Conservation (phyloP, 2,329 filamentous ascomycete genomes). For the Ascochyta rabiei region DNA sequence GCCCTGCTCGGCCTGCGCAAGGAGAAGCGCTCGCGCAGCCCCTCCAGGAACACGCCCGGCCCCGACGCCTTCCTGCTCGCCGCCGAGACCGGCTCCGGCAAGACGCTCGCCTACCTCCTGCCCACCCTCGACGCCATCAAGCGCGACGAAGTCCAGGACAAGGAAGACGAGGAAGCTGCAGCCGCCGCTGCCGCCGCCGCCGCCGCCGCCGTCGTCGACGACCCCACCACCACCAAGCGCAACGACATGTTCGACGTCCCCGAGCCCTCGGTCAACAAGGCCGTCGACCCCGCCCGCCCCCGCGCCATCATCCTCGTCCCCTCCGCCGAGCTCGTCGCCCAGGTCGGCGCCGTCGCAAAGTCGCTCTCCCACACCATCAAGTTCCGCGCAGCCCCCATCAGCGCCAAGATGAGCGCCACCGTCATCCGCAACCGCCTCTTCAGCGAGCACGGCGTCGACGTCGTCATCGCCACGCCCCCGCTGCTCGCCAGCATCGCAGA, state of each 20-base stretch:
- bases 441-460: conserved; percentile 78
- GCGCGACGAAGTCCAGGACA: conserved; percentile 65
- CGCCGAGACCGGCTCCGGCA: conserved; percentile 95
- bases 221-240: conserved; percentile 49
- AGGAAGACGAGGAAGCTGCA: conserved; percentile 55
- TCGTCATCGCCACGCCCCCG: conserved; percentile 87
- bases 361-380: conserved; percentile 83
- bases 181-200: conserved; percentile 59
- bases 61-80: conserved; percentile 79
- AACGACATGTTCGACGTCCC: conserved; percentile 66
- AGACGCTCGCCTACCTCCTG: conserved; percentile 90
- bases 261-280: conserved; percentile 59
- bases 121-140: conserved; percentile 88
- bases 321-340: conserved; percentile 87
- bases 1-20: conserved; percentile 68
- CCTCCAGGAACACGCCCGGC: conserved; percentile 41
- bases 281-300: conserved; percentile 78
- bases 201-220: conserved; percentile 59
- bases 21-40: conserved; percentile 38
- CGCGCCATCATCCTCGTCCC: conserved; percentile 86
- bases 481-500: conserved; percentile 87
- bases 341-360: conserved; percentile 84
- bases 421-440: conserved; percentile 88
- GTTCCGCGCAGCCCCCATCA: conserved; percentile 83
- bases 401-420: conserved; percentile 74